Evolutionary conservation across 305 asterid species (phyloP).

Genomic region (Solanum hybrid): DNA sequence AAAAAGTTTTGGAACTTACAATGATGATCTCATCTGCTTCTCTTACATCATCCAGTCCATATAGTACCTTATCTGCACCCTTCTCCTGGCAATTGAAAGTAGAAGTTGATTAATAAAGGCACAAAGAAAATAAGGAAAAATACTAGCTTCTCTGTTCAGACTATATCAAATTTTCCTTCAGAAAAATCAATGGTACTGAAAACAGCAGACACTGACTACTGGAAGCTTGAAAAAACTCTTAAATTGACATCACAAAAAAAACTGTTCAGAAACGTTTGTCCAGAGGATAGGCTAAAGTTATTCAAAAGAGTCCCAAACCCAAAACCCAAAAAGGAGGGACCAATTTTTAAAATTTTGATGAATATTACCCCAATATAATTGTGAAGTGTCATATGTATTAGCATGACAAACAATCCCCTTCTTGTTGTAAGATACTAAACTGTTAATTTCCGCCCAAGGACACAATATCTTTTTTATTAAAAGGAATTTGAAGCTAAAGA

Average conservation of each 20-base stretch:
- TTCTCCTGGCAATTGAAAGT: slow-evolving; percentile 32
- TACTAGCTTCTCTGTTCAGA: background rate
- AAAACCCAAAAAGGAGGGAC: background rate
- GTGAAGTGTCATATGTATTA: background rate
- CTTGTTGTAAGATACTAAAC: background rate
- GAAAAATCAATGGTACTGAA: background rate
- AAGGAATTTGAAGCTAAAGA: background rate
- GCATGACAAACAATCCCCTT: background rate
- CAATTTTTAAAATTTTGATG: background rate
- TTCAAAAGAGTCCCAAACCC: background rate
- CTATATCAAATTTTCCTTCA: background rate
- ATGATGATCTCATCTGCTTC: slow-evolving; percentile 62
- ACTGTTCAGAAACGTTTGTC: background rate
- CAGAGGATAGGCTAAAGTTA: background rate
- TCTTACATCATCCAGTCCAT: slow-evolving; percentile 65
- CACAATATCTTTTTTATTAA: background rate
- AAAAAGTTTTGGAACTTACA: slow-evolving; percentile 18
- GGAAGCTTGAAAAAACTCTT: background rate
- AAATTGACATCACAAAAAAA: background rate
- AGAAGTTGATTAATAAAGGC: background rate
- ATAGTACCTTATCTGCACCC: slow-evolving; percentile 45
- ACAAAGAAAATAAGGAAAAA: background rate
- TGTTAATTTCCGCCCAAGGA: background rate
- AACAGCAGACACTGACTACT: background rate
- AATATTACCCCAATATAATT: background rate